phyloP scores from a whole-genome alignment of 129 eudicot genomes.

The Escallonia herrerae region DNA sequence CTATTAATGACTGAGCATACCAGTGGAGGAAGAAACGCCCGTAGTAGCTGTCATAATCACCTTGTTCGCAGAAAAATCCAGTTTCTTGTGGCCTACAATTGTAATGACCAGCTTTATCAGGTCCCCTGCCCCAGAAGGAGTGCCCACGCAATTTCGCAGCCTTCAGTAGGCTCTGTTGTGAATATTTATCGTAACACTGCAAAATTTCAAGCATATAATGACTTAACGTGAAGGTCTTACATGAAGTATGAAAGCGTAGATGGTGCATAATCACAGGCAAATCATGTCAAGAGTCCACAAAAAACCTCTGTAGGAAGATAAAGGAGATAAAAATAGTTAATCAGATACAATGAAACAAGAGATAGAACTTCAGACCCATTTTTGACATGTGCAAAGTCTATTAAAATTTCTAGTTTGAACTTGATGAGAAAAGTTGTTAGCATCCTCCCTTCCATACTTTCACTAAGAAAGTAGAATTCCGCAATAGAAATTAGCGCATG shows the following conservation, averaged over 20 bases:
- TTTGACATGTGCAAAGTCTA: too few relatives aligned
- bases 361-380: too few relatives aligned
- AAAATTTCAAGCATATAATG: background rate
- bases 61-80: slow-evolving; percentile 41
- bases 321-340: too few relatives aligned
- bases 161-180: slow-evolving; percentile 28
- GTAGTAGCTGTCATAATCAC: slow-evolving; percentile 42
- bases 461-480: too few relatives aligned
- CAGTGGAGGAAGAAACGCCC: slow-evolving; percentile 47
- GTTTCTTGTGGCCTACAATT: slow-evolving; percentile 41
- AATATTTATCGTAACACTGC: slow-evolving; percentile 51
- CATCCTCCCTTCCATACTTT: too few relatives aligned
- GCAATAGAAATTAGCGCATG: too few relatives aligned
- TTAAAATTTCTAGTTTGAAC: too few relatives aligned
- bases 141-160: slow-evolving; percentile 39
- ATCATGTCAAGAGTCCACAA: too few relatives aligned
- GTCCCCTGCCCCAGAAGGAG: slow-evolving; percentile 36
- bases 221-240: background rate
- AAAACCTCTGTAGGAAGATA: too few relatives aligned
- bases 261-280: background rate
- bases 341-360: too few relatives aligned
- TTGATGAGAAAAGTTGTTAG: too few relatives aligned
- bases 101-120: slow-evolving; percentile 41
- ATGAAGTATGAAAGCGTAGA: background rate
- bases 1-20: slow-evolving; percentile 34